Evolutionary conservation across 805 yeast genomes (phyloP), one percentile per base, ranked within the genome.

Genomic region (Metschnikowia lachancei): DNA sequence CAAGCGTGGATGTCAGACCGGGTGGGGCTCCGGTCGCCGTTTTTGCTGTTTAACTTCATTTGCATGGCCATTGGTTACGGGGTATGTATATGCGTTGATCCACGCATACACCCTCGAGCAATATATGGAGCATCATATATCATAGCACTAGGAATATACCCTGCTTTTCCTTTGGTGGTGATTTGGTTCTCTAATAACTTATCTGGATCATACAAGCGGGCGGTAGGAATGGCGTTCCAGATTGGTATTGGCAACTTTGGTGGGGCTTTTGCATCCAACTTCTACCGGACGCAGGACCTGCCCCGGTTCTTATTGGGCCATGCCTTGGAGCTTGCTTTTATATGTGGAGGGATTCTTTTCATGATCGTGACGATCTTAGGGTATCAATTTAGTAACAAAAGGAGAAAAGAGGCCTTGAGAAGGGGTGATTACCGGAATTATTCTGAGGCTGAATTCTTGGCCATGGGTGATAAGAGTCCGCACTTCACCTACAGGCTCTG

Each of bases 401-500:
- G 14, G 57, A 57, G 29, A 20, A 35, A 34, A 19, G 8, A 17
- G 7, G 50, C 39, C 7, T 33, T 47, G 39, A 39, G 20, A 2
- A 26, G 32, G 5, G 76, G 74, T 2, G 54, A 53, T 28, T 70
- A 62, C 45, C 66, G 61, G 42, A 55, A 54, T 6, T 52, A 48
- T 39, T 50, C 61, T 2, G 58, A 54, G 22, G 51, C 53, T 16
- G 64, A 70, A 36, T 53, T 72, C 38, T 51, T 60, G n/a, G 62
- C 61, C 39, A 59, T 70, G 72, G 77, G 77, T 22, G 77, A 74
- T 53, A 65, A 65, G 52, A 66, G 67, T 36, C 77, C 78, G 1
- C 64, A 65, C 40, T 73, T 64, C 47, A 56, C 55, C 17, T 73
- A 73, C 52, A 35, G 51, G 17, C 14, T 51, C 11, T 51, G 26